Conservation (phyloP, 2,329 filamentous ascomycete genomes). For the Aspergillus sclerotialis region DNA sequence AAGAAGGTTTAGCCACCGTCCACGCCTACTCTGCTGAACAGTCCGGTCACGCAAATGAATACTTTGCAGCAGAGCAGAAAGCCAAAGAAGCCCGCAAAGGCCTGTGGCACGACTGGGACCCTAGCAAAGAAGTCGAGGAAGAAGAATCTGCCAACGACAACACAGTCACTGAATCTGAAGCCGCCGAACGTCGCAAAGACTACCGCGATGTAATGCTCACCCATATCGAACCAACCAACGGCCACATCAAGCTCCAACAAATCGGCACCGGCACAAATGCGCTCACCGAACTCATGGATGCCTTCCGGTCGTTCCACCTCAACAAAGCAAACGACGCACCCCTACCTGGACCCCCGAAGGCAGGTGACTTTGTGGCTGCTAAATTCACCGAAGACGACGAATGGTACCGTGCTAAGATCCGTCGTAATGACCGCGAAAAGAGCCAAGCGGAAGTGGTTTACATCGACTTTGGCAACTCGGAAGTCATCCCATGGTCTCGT, state of each 20-base stretch:
- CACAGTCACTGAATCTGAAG: conserved; percentile 47
- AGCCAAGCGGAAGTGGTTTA: conserved; percentile 88
- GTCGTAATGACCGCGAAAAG: conserved; percentile 83
- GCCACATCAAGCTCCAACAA: conserved; percentile 83
- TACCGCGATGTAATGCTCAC: conserved; percentile 93
- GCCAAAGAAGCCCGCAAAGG: conserved; percentile 86
- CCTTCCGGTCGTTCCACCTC: conserved; percentile 86
- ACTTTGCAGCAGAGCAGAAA: conserved; percentile 77
- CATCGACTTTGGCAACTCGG: conserved; percentile 93
- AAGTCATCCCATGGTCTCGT: conserved; percentile 76
- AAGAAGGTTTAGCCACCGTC: conserved; percentile 87
- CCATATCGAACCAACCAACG: conserved; percentile 69
- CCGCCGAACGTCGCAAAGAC: conserved; percentile 65
- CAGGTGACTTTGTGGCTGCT: conserved; percentile 84
- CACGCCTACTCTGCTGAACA: conserved; percentile 95
- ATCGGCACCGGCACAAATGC: conserved; percentile 79
- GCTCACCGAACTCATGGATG: conserved; percentile 78
- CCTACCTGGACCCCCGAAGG: conserved; percentile 71
- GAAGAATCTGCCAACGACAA: conserved; percentile 42
- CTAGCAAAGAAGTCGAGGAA: conserved; percentile 68
- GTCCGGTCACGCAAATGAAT: conserved; percentile 78
- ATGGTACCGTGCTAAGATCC: conserved; percentile 90
- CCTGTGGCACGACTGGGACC: conserved; percentile 91
- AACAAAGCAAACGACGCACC: conserved; percentile 72
- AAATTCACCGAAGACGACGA: conserved; percentile 82